phyloP scores from a whole-genome alignment of 2,329 filamentous ascomycete species.

The Biscogniauxia mediterranea region DNA sequence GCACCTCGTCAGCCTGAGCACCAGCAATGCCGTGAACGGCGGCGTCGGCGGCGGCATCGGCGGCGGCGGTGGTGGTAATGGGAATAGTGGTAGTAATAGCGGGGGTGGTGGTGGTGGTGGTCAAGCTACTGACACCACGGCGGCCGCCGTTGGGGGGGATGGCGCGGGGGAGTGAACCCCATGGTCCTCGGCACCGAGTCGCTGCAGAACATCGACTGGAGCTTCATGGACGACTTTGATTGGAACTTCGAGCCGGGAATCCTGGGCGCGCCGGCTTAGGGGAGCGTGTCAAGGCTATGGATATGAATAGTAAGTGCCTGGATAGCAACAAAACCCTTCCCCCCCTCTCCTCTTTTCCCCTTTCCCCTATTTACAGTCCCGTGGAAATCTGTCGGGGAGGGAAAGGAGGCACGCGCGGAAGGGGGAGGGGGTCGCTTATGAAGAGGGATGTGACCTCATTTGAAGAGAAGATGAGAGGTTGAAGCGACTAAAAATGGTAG shows the following conservation, averaged over 20 bases:
- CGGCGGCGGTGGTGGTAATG: slow-evolving; percentile 3
- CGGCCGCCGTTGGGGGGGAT: neutral
- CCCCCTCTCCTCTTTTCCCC: no score
- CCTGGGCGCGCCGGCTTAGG: neutral
- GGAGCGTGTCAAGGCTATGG: no score
- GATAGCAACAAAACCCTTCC: no score
- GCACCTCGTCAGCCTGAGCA: slow-evolving; percentile 6
- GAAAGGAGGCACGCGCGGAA: no score
- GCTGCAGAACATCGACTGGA: slow-evolving; percentile 32
- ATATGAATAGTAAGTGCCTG: no score
- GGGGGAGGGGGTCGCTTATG: no score
- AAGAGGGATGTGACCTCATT: no score
- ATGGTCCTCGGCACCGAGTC: slow-evolving; percentile 12
- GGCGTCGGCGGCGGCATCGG: slow-evolving; percentile 4
- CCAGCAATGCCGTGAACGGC: slow-evolving; percentile 1
- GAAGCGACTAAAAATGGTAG: no score
- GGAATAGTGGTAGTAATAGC: neutral
- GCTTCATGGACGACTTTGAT: slow-evolving; percentile 35
- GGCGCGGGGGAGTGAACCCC: slow-evolving; percentile 12
- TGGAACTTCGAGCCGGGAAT: slow-evolving; percentile 25
- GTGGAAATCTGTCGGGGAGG: no score
- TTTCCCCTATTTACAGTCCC: no score
- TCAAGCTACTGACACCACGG: neutral
- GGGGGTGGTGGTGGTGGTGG: neutral
- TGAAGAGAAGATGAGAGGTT: no score